Conservation (phyloP, 2,329 filamentous ascomycete genomes). For the Chaetomium sp. region DNA sequence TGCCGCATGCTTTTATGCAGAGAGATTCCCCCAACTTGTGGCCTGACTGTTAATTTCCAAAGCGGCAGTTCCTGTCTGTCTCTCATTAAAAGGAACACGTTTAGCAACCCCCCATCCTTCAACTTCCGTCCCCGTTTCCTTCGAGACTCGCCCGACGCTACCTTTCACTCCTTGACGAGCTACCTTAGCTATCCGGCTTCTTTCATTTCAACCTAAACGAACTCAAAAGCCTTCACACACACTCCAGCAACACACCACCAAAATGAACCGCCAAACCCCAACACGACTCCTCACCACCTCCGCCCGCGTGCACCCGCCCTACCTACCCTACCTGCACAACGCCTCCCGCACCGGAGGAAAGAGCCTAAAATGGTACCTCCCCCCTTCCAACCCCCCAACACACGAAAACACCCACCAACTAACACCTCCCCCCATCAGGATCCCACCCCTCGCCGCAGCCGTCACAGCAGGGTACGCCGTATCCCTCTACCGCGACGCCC, state of each 20-base stretch:
- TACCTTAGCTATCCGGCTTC: not conserved
- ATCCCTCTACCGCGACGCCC: conserved; percentile 31
- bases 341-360: conserved; percentile 25
- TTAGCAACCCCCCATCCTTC: conserved; percentile 6
- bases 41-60: conserved; percentile 4
- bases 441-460: conserved; percentile 35
- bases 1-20: conserved; percentile 8
- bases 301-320: conserved; percentile 40
- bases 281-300: conserved; percentile 33
- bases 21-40: not conserved
- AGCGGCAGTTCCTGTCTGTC: conserved; percentile 12
- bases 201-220: not conserved
- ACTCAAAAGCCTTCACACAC: not conserved
- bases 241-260: not conserved
- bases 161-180: not conserved
- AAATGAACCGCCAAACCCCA: conserved; percentile 23
- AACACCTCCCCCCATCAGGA: conserved; percentile 22
- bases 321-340: conserved; percentile 39
- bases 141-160: not conserved
- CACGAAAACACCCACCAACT: not conserved
- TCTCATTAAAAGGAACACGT: conserved; percentile 2
- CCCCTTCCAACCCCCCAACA: not conserved
- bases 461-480: conserved; percentile 36
- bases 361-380: conserved; percentile 34
- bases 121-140: not conserved